A percentile compares a stretch with the other conserved stretches of the same genome.
phyloP scores from a whole-genome alignment of 2,329 filamentous ascomycete genomes.

The Beauveria sp. region DNA sequence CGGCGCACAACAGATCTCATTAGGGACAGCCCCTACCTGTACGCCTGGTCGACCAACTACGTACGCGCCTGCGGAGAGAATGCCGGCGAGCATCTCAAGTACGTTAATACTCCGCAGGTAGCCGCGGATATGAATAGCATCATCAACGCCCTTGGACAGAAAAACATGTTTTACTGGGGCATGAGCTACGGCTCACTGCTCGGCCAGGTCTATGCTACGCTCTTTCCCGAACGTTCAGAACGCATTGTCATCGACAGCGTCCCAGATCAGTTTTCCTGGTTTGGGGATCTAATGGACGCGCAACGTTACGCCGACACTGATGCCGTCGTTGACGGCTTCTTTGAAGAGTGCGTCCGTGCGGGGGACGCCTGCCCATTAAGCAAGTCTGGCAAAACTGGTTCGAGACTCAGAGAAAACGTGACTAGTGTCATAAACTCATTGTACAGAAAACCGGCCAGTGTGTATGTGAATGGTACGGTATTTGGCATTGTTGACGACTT shows the following conservation, averaged over 20 bases:
- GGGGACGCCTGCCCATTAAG: background rate
- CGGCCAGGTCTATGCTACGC: conserved; percentile 23
- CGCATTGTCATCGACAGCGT: conserved; percentile 17
- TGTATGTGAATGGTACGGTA: conserved; percentile 34
- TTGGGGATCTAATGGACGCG: background rate
- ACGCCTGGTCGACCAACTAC: conserved; percentile 33
- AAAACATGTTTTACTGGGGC: conserved; percentile 32
- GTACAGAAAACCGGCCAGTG: conserved; percentile 14
- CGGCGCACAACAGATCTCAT: conserved; percentile 20
- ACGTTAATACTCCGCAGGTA: conserved; percentile 42
- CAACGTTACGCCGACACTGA: background rate
- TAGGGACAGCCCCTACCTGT: conserved; percentile 30
- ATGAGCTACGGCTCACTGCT: conserved; percentile 31
- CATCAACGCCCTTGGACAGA: conserved; percentile 29
- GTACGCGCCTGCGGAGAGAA: conserved; percentile 34
- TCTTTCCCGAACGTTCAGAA: conserved; percentile 15
- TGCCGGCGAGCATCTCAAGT: conserved; percentile 35
- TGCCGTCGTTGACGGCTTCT: conserved; percentile 1
- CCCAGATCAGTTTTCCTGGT: conserved; percentile 9
- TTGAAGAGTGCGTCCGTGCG: conserved; percentile 4
- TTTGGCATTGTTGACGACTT: conserved; percentile 31
- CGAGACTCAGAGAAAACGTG: background rate
- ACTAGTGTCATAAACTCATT: conserved; percentile 1
- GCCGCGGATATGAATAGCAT: conserved; percentile 45
- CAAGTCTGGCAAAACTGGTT: background rate